Percentiles rank a stretch among this genome's conserved stretches.
Conservation (phyloP, 2,329 filamentous ascomycete species). For the Colletotrichum scovillei region DNA sequence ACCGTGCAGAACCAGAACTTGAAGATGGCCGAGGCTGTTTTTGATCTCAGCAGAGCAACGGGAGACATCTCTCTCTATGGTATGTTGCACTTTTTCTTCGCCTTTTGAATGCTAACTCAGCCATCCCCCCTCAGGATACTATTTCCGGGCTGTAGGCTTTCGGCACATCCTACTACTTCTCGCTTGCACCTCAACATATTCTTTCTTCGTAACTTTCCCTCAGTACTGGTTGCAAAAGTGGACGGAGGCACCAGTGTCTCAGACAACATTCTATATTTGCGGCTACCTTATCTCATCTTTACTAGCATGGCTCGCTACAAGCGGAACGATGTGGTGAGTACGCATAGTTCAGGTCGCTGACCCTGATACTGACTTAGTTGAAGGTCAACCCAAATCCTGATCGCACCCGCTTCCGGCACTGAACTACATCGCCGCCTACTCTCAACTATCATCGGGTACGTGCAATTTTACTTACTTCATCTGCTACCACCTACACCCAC, state of each 20-base stretch:
- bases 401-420: slow-evolving; percentile 7
- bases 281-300: slow-evolving; percentile 9
- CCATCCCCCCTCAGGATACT: background rate
- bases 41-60: slow-evolving; percentile 10
- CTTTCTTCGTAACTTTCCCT: slow-evolving; percentile 14
- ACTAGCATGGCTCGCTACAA: slow-evolving; percentile 9
- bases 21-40: slow-evolving; percentile 10
- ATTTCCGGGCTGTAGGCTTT: background rate
- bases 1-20: background rate
- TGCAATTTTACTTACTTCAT: background rate
- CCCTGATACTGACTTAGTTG: background rate
- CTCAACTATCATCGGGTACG: slow-evolving; percentile 9
- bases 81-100: background rate
- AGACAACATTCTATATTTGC: slow-evolving; percentile 15
- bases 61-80: slow-evolving; percentile 27
- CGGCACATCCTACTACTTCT: slow-evolving; percentile 15
- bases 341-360: background rate
- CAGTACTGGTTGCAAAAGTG: slow-evolving; percentile 32
- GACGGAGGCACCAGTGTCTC: slow-evolving; percentile 15
- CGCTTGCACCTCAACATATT: slow-evolving; percentile 16
- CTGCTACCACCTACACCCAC: no score
- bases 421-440: slow-evolving; percentile 23
- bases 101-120: background rate
- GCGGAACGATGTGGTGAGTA: slow-evolving; percentile 16
- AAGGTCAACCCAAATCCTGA: slow-evolving; percentile 7